Percentiles rank a stretch among this genome's conserved stretches.
Evolutionary conservation across 2,329 filamentous ascomycete species (phyloP).

Genomic region (Tympanopsis confertula): DNA sequence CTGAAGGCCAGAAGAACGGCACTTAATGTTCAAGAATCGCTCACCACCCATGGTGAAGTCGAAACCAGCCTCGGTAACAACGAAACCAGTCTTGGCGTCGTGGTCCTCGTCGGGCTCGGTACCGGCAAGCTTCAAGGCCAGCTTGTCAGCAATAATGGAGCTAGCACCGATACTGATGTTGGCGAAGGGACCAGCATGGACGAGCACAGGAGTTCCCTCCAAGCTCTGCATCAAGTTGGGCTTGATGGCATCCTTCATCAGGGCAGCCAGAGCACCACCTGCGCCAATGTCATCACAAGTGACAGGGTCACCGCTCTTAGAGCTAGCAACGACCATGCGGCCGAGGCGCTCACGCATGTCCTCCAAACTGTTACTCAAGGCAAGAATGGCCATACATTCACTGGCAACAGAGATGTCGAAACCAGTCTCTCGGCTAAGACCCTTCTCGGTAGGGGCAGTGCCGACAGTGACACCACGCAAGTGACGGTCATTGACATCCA

Average conservation of each 20-base stretch:
- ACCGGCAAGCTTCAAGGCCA: slow-evolving; percentile 89
- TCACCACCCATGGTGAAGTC: slow-evolving; percentile 99
- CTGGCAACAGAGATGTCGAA: slow-evolving; percentile 97
- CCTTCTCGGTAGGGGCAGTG: slow-evolving; percentile 80
- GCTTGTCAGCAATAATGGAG: slow-evolving; percentile 86
- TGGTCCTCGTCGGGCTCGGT: slow-evolving; percentile 86
- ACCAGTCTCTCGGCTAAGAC: slow-evolving; percentile 74
- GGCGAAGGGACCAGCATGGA: slow-evolving; percentile 93
- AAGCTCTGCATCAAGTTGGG: slow-evolving; percentile 97
- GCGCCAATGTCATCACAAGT: slow-evolving; percentile 93
- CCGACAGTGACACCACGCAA: slow-evolving; percentile 82
- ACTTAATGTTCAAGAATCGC: slow-evolving; percentile 99
- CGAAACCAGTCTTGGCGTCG: slow-evolving; percentile 73
- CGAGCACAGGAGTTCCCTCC: slow-evolving; percentile 93
- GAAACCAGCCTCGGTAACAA: slow-evolving; percentile 93
- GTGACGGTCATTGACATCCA: slow-evolving; percentile 95
- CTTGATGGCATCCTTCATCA: slow-evolving; percentile 98
- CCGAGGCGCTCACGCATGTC: slow-evolving; percentile 92
- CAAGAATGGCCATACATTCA: slow-evolving; percentile 96
- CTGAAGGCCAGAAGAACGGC: slow-evolving; percentile 80
- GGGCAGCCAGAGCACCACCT: slow-evolving; percentile 78
- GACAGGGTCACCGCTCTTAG: slow-evolving; percentile 73
- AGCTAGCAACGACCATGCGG: slow-evolving; percentile 89
- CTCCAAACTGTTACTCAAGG: slow-evolving; percentile 72
- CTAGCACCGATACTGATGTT: slow-evolving; percentile 98